Evolutionary conservation across 2,329 filamentous ascomycete species (phyloP).

Genomic region (Talaromyces rugulosus): DNA sequence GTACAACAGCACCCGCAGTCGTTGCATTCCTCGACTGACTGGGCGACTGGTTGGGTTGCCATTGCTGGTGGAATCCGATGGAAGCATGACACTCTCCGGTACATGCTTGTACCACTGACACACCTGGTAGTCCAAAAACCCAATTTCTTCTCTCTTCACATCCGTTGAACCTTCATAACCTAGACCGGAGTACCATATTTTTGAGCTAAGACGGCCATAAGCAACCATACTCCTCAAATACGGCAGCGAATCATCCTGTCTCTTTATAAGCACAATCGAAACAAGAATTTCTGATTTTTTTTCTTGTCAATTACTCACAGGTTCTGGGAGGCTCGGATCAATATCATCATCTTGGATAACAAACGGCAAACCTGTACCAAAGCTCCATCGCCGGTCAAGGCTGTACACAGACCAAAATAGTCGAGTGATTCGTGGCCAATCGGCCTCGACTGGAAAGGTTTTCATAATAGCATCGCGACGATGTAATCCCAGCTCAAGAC

Average conservation of each 20-base stretch:
- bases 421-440: conserved; percentile 63
- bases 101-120: conserved; percentile 80
- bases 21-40: conserved; percentile 62
- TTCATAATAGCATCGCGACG: conserved; percentile 67
- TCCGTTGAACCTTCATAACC: conserved; percentile 64
- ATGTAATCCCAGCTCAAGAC: conserved; percentile 78
- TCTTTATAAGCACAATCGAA: conserved; percentile 1
- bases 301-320: conserved; percentile 51
- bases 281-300: background rate
- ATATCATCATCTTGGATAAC: conserved; percentile 82
- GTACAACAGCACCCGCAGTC: conserved; percentile 78
- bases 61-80: conserved; percentile 46
- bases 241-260: conserved; percentile 48
- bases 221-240: conserved; percentile 81
- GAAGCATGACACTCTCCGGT: conserved; percentile 60
- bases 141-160: conserved; percentile 69
- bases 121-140: conserved; percentile 76
- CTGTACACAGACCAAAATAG: conserved; percentile 87
- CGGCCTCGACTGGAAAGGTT: conserved; percentile 63
- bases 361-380: conserved; percentile 84
- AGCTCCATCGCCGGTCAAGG: conserved; percentile 80
- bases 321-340: conserved; percentile 72
- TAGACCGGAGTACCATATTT: conserved; percentile 78
- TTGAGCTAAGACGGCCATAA: conserved; percentile 77
- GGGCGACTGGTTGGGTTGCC: conserved; percentile 55